Base-by-base conservation (phyloP, 208 protist species). In the Acanthamoeba quina region DNA sequence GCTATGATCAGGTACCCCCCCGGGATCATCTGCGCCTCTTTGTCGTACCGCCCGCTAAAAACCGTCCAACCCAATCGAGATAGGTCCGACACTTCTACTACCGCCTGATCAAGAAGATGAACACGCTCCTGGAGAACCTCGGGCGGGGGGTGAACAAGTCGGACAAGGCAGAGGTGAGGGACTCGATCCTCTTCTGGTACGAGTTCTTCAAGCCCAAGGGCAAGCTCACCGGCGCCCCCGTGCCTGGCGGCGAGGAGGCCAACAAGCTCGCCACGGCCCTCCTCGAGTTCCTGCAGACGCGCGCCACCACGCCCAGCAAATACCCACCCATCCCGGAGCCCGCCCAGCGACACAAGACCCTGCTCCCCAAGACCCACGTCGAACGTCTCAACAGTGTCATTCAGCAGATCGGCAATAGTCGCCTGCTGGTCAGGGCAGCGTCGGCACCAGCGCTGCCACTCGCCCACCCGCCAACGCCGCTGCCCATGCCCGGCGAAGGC, bases 61-160 rank as follows among this genome's bases (percentile, higher is more conserved):
- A 44, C 41, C 60, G 1, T 19, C 24, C 15, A n/a, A 66, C 60
- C 60, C 60, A 66, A 66, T 66, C 60, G 24, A 66, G 21, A 4
- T 44, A 90, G 82, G 82, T 64, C 9, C 82, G 82, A 26, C 82
- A 90, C 82, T 90, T 90, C n/a, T 90, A 90, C 41, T 90, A 90
- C 26, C 49, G 82, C 31, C 82, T 90, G 7, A 29, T 90, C 49
- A 90, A 90, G 82, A 90, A 90, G 58, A 60, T 90, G 82, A 90
- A 90, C 49, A 52, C 54, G 6, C 56, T 68, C 58, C 58, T 90
- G 0, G 58, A 90, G 58, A 47, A 9, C 5, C 41, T 90, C 11
- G 34, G 44, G n/a, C n/a, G 54, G 13, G 49, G 66, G 34, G 58
- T 90, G 31, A 90, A 90, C 82, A 90, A 90, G 54, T 47, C 49